A percentile compares a stretch with the other conserved stretches of the same genome.
phyloP scores from a whole-genome alignment of 805 yeast species.

The Metschnikowia colocasiae region DNA sequence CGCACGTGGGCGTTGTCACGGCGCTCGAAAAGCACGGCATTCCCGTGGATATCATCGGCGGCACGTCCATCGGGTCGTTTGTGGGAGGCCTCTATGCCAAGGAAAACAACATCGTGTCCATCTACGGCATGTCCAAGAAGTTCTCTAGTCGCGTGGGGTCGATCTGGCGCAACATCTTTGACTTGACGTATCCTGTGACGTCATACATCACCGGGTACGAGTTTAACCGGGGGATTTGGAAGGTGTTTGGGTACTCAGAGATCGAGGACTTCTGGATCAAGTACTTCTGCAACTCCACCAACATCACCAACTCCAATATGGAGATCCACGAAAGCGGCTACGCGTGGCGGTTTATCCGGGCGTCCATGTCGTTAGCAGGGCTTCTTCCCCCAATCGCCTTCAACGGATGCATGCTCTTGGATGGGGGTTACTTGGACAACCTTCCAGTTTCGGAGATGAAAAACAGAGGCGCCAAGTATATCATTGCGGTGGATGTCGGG shows the following conservation, averaged over 20 bases:
- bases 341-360: slow-evolving; percentile 93
- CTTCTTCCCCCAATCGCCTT: slow-evolving; percentile 84
- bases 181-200: slow-evolving; percentile 88
- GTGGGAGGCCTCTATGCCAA: slow-evolving; percentile 93
- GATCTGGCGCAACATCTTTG: slow-evolving; percentile 78
- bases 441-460: slow-evolving; percentile 92
- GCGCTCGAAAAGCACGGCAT: slow-evolving; percentile 90
- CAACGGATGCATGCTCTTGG: slow-evolving; percentile 88
- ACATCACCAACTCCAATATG: slow-evolving; percentile 91
- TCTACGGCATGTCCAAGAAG: slow-evolving; percentile 83
- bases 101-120: slow-evolving; percentile 87
- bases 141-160: slow-evolving; percentile 81
- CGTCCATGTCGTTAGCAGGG: slow-evolving; percentile 96
- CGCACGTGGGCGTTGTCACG: slow-evolving; percentile 87
- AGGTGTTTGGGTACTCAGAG: slow-evolving; percentile 84
- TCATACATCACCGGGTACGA: slow-evolving; percentile 97
- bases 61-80: slow-evolving; percentile 94
- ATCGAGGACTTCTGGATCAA: slow-evolving; percentile 96
- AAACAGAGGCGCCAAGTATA: slow-evolving; percentile 76
- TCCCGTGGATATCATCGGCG: slow-evolving; percentile 92
- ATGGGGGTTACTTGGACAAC: slow-evolving; percentile 95
- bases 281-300: slow-evolving; percentile 87
- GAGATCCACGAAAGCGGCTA: slow-evolving; percentile 90
- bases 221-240: slow-evolving; percentile 97
- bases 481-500: slow-evolving; percentile 95